phyloP scores from a whole-genome alignment of 2,329 filamentous ascomycete genomes.

The Trichoderma oligosporum region DNA sequence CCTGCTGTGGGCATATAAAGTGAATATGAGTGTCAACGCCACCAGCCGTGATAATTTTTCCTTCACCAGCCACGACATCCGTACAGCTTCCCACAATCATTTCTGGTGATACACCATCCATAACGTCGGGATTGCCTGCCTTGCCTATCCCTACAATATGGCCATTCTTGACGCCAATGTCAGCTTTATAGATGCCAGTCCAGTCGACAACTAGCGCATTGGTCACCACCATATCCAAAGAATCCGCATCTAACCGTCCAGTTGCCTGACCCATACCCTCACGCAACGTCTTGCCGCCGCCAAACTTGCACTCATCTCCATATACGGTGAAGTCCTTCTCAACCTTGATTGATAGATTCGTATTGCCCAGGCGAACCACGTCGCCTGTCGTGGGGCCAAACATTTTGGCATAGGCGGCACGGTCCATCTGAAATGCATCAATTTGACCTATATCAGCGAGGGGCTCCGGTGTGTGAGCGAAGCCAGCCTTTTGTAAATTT shows the following conservation, averaged over 20 bases:
- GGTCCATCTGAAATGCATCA: slow-evolving; percentile 66
- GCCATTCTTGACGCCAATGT: slow-evolving; percentile 89
- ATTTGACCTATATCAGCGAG: slow-evolving; percentile 50
- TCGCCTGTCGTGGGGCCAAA: slow-evolving; percentile 92
- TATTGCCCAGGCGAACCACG: slow-evolving; percentile 73
- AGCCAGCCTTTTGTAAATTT: slow-evolving; percentile 67
- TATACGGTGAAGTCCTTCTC: slow-evolving; percentile 82
- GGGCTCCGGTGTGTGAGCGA: slow-evolving; percentile 71
- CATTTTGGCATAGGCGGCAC: slow-evolving; percentile 78
- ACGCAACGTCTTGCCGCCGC: slow-evolving; percentile 86
- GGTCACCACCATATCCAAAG: slow-evolving; percentile 78
- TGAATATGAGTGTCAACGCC: slow-evolving; percentile 90
- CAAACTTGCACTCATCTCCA: slow-evolving; percentile 93
- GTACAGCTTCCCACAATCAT: slow-evolving; percentile 86
- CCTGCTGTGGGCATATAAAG: slow-evolving; percentile 92
- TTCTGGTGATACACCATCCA: slow-evolving; percentile 76
- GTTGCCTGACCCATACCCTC: slow-evolving; percentile 95
- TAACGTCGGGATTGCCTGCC: slow-evolving; percentile 93
- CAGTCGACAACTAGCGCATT: slow-evolving; percentile 91
- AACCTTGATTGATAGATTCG: slow-evolving; percentile 85
- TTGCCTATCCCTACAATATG: slow-evolving; percentile 87
- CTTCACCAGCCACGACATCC: slow-evolving; percentile 86
- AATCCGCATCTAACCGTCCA: slow-evolving; percentile 66
- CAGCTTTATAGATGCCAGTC: slow-evolving; percentile 91
- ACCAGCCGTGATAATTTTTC: slow-evolving; percentile 85